Evolutionary conservation across 2,329 filamentous ascomycete species (phyloP).

Genomic region (Epichloe hybrida): DNA sequence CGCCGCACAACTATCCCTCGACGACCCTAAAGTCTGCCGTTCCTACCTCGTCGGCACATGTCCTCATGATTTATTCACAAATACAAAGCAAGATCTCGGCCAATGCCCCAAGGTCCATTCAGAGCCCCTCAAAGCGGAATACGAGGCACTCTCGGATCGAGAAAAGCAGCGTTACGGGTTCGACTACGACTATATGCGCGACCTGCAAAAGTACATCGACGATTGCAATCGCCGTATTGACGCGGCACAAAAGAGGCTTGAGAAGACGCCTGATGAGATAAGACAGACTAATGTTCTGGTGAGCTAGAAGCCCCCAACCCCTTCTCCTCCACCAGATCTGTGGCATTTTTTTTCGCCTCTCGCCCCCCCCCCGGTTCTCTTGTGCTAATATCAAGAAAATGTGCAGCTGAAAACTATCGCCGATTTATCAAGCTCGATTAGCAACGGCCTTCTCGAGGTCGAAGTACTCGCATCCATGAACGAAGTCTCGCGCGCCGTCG

Average conservation of each 20-base stretch:
- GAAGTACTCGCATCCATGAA: slow-evolving; percentile 71
- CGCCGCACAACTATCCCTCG: slow-evolving; percentile 72
- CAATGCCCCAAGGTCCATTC: slow-evolving; percentile 79
- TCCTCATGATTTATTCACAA: slow-evolving; percentile 97
- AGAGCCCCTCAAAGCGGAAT: slow-evolving; percentile 79
- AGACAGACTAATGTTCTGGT: slow-evolving; percentile 80
- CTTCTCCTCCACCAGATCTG: background rate
- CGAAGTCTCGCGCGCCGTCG: slow-evolving; percentile 67
- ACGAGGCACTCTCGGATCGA: slow-evolving; percentile 56
- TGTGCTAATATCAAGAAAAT: background rate
- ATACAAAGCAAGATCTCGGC: slow-evolving; percentile 94
- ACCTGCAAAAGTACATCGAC: slow-evolving; percentile 93
- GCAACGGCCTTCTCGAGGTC: slow-evolving; percentile 73
- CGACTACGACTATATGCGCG: slow-evolving; percentile 91
- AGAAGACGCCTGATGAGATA: slow-evolving; percentile 98
- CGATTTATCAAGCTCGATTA: slow-evolving; percentile 65
- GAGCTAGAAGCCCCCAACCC: slow-evolving; percentile 3
- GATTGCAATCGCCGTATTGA: slow-evolving; percentile 94
- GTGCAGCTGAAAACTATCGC: slow-evolving; percentile 64
- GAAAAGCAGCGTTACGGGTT: slow-evolving; percentile 75
- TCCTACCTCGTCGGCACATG: slow-evolving; percentile 90
- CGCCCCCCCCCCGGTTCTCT: no score
- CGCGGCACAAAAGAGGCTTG: slow-evolving; percentile 71
- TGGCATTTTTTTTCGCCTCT: no score
- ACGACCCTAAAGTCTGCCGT: slow-evolving; percentile 85